Percentiles rank a stretch among this genome's conserved stretches.
Evolutionary conservation across 78 protist species (phyloP).

Genomic region (Dictyostelium capitatum): DNA sequence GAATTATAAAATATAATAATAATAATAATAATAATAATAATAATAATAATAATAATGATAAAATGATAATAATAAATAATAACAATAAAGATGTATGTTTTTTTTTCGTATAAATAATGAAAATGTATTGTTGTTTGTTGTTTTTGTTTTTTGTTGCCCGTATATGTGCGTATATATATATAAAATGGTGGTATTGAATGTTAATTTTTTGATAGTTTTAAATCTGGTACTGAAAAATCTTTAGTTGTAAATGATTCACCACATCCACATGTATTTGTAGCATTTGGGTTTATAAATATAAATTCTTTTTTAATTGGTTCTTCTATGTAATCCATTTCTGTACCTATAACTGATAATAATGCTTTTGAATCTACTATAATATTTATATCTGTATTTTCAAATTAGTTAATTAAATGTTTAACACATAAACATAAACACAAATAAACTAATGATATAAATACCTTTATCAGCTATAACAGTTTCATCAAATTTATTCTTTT

Average conservation of each 20-base stretch:
- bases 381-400: slow-evolving; percentile 72
- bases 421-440: neutral
- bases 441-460: neutral
- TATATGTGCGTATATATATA: neutral
- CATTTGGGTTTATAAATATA: slow-evolving; percentile 94
- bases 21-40: neutral
- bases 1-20: neutral
- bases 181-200: neutral
- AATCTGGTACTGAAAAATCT: slow-evolving; percentile 40
- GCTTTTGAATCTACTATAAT: slow-evolving; percentile 92
- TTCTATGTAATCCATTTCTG: slow-evolving; percentile 93
- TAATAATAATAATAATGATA: neutral
- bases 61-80: too few relatives aligned
- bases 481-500: slow-evolving; percentile 77
- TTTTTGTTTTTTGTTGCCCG: neutral
- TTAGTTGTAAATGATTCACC: slow-evolving; percentile 90
- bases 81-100: neutral
- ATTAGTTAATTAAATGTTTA: too few relatives aligned
- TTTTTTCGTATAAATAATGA: neutral
- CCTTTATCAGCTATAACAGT: slow-evolving; percentile 80
- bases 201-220: slow-evolving; percentile 13
- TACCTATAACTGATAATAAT: slow-evolving; percentile 93
- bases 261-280: slow-evolving; percentile 96
- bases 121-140: neutral
- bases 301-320: slow-evolving; percentile 90